These are phyloP conservation scores for Diaporthe ilicicola DNA, from an alignment of 2,329 filamentous ascomycete genomes.

Conservation along the genomic window DNA sequence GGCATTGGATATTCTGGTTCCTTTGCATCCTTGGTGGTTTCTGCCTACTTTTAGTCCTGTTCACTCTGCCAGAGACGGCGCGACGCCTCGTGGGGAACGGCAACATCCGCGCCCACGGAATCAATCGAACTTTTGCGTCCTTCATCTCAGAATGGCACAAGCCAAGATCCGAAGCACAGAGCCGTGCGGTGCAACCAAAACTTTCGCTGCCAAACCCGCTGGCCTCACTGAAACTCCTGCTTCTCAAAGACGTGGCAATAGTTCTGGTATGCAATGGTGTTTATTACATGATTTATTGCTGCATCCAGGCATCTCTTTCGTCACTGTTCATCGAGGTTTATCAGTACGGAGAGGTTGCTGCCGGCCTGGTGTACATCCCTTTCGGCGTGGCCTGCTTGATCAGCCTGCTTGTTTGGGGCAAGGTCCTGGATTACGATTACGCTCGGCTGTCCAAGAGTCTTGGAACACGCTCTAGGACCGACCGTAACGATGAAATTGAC, in stretches of 20 bases:
- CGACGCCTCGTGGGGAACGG: background rate
- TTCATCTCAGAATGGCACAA: background rate
- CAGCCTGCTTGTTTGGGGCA: conserved; percentile 35
- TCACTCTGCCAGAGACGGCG: conserved; percentile 49
- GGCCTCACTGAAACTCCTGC: conserved; percentile 27
- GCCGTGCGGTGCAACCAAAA: background rate
- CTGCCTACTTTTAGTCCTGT: conserved; percentile 46
- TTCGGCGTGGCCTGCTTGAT: conserved; percentile 34
- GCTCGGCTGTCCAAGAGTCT: background rate
- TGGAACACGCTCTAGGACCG: background rate
- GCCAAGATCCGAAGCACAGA: background rate
- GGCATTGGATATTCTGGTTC: conserved; percentile 59
- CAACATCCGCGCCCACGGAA: background rate
- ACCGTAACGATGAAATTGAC: background rate
- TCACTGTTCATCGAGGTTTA: conserved; percentile 37
- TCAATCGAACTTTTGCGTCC: background rate
- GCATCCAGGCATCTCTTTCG: conserved; percentile 37
- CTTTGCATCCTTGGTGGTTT: conserved; percentile 47
- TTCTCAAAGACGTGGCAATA: conserved; percentile 11
- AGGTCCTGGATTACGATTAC: conserved; percentile 12
- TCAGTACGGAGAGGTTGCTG: conserved; percentile 34
- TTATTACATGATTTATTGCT: conserved; percentile 37
- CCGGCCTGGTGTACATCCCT: conserved; percentile 36
- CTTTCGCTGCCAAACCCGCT: conserved; percentile 13
- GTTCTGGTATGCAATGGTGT: conserved; percentile 37